phyloP scores from a whole-genome alignment of 2,329 filamentous ascomycete species.

The Pleoardoris graminearum region DNA sequence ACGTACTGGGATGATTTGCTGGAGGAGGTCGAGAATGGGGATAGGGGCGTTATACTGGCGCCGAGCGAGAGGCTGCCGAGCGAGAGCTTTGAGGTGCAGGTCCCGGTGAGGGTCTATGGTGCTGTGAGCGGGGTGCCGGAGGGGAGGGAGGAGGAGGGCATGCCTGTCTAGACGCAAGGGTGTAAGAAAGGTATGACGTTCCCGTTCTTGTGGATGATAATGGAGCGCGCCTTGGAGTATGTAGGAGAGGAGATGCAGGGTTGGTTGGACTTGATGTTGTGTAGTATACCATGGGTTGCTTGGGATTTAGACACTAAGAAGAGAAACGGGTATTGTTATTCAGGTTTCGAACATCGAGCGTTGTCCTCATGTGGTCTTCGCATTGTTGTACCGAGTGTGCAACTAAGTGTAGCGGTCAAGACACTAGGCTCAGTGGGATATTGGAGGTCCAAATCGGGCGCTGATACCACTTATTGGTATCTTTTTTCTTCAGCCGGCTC shows the following conservation, averaged over 20 bases:
- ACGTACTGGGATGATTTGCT: slow-evolving; percentile 57
- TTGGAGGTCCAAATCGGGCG: no score
- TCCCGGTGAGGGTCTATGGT: slow-evolving; percentile 79
- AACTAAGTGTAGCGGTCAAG: no score
- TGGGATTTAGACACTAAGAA: background rate
- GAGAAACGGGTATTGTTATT: background rate
- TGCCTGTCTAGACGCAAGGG: slow-evolving; percentile 36
- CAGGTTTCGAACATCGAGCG: no score
- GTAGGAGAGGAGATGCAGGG: background rate
- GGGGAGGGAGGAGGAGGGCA: slow-evolving; percentile 35
- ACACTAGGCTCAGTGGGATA: no score
- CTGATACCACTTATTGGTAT: no score
- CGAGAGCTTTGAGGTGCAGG: slow-evolving; percentile 88
- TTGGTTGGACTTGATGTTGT: background rate
- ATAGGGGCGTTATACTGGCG: slow-evolving; percentile 75
- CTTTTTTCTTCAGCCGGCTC: no score
- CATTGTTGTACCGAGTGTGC: no score
- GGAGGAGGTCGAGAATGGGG: slow-evolving; percentile 78
- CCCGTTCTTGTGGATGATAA: no score
- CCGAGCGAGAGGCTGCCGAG: slow-evolving; percentile 77
- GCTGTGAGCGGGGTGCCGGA: slow-evolving; percentile 52
- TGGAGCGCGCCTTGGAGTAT: background rate
- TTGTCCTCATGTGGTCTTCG: no score
- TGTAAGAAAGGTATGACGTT: no score
- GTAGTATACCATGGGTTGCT: slow-evolving; percentile 2